Conservation (phyloP, 208 protist genomes). For the Porcisia hertigi region DNA sequence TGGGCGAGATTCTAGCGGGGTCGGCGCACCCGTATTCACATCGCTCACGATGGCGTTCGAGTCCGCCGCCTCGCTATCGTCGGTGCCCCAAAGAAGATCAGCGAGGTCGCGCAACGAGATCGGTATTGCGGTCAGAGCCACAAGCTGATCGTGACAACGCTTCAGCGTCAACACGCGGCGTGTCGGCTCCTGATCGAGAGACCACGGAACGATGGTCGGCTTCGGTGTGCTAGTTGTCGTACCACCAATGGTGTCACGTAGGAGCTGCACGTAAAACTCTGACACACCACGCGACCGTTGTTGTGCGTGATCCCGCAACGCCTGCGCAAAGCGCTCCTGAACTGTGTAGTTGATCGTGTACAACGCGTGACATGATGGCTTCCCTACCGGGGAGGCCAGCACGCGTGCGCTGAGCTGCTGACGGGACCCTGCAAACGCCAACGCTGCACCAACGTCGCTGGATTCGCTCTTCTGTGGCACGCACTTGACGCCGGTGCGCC, state of each 20-base stretch:
- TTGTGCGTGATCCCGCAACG: slow-evolving; percentile 77
- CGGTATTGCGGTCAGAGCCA: slow-evolving; percentile 60
- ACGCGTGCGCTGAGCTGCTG: slow-evolving; percentile 43
- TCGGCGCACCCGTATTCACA: neutral
- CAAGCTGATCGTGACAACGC: slow-evolving; percentile 69
- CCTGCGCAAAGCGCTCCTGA: slow-evolving; percentile 70
- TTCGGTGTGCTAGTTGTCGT: slow-evolving; percentile 37
- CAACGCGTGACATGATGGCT: neutral
- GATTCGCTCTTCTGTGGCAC: slow-evolving; percentile 22
- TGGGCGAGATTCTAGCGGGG: slow-evolving; percentile 23
- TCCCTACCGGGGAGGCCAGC: slow-evolving; percentile 29
- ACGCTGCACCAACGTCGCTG: slow-evolving; percentile 32
- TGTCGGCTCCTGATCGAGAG: slow-evolving; percentile 37
- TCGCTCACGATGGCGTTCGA: neutral
- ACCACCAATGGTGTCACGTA: slow-evolving; percentile 51
- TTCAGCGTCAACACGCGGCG: slow-evolving; percentile 52
- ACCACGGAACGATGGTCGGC: slow-evolving; percentile 33
- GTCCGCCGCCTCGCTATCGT: neutral
- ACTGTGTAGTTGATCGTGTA: slow-evolving; percentile 47
- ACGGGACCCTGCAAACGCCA: slow-evolving; percentile 32
- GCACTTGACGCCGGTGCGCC: slow-evolving; percentile 49
- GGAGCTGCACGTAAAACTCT: slow-evolving; percentile 81
- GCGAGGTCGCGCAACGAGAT: slow-evolving; percentile 60
- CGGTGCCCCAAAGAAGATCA: slow-evolving; percentile 59
- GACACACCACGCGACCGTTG: slow-evolving; percentile 62